Evolutionary conservation across 106 monocot genomes (phyloP).

Genomic region (Apostasia shenzhenica): DNA sequence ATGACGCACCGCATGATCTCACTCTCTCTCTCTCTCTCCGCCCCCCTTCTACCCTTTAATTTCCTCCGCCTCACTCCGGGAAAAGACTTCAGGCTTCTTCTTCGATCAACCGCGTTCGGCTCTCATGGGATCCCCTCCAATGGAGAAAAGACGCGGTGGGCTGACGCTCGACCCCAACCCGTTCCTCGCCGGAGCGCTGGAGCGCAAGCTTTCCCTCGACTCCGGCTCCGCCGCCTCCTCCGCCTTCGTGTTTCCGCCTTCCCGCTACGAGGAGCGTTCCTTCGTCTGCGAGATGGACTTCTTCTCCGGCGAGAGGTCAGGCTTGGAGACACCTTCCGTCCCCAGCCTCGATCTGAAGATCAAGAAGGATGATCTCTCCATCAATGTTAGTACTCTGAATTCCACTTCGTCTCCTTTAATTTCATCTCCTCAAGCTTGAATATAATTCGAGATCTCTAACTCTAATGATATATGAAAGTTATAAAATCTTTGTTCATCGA

Average conservation of each 20-base stretch:
- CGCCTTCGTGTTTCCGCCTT: neutral
- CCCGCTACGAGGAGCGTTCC: neutral
- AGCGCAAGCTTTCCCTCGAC: neutral
- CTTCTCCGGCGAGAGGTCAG: conserved; percentile 54
- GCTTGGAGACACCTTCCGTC: no score
- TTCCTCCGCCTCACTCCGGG: conserved; percentile 12
- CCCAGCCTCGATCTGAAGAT: conserved; percentile 13
- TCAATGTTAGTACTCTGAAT: conserved; percentile 32
- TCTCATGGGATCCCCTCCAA: neutral
- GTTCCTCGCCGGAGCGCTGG: neutral
- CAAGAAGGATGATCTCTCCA: conserved; percentile 42
- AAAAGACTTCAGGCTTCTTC: conserved; percentile 24
- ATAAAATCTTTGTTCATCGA: no score
- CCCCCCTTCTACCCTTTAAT: conserved; percentile 20
- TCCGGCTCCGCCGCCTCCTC: no score
- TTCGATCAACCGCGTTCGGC: neutral
- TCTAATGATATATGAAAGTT: no score
- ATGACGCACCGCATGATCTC: conserved; percentile 32
- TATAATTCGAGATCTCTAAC: no score
- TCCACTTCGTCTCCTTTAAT: no score
- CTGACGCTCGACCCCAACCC: neutral
- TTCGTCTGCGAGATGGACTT: conserved; percentile 53
- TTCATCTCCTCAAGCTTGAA: no score
- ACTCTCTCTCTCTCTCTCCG: neutral
- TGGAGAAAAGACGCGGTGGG: neutral